Percentiles rank a stretch among this genome's conserved stretches.
Conservation (phyloP, 306 rosid genomes). For the Quercus mongolica region DNA sequence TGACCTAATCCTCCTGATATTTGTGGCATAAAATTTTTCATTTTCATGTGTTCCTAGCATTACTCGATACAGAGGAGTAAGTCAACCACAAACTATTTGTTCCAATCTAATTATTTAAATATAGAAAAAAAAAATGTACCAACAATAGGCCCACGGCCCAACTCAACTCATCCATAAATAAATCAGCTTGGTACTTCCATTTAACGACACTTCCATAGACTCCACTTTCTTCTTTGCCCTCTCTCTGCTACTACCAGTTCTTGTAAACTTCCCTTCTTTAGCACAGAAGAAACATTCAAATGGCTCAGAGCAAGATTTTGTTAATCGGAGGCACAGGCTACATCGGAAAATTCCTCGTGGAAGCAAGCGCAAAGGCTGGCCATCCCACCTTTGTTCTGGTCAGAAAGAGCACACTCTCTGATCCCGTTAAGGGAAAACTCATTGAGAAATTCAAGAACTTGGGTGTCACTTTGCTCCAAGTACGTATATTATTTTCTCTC, state of each 20-base stretch:
- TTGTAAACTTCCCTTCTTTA: neutral
- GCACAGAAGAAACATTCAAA: neutral
- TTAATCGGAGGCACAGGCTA: conserved; percentile 92
- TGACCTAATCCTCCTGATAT: too few species aligned
- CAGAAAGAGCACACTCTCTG: conserved; percentile 62
- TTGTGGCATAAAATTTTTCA: too few species aligned
- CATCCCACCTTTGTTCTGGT: conserved; percentile 76
- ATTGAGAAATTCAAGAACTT: conserved; percentile 42
- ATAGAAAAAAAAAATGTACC: too few species aligned
- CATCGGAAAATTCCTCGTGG: conserved; percentile 71
- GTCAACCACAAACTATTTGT: too few species aligned
- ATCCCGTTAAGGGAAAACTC: conserved; percentile 56
- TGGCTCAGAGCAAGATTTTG: conserved; percentile 83
- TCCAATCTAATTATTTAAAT: too few species aligned
- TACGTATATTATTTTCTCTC: conserved; percentile 8
- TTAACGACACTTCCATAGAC: too few species aligned
- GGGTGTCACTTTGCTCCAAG: conserved; percentile 62
- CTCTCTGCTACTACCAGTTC: too few species aligned
- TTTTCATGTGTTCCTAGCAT: rapidly evolving
- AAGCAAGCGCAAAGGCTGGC: conserved; percentile 72
- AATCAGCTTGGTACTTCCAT: too few species aligned
- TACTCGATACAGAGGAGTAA: too few species aligned
- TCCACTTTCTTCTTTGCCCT: neutral
- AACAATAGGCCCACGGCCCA: neutral
- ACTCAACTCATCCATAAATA: neutral